A percentile compares a stretch with the other conserved stretches of the same genome.
Evolutionary conservation across 2,329 filamentous ascomycete species (phyloP).

Genomic region (Botryotinia globosa): DNA sequence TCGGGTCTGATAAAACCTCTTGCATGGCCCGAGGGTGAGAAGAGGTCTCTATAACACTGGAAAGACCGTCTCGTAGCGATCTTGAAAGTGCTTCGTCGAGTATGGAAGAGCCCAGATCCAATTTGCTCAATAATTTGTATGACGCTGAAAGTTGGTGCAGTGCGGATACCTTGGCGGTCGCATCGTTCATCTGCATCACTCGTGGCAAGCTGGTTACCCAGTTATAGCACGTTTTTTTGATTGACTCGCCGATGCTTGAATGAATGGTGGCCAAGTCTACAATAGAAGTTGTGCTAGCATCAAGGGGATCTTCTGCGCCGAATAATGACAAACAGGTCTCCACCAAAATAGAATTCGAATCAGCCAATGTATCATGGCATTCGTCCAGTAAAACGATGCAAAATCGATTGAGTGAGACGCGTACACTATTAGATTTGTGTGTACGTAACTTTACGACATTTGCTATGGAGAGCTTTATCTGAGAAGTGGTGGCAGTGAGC

Average conservation of each 20-base stretch:
- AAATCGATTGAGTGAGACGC: constrained; percentile 62
- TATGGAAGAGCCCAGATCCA: constrained; percentile 62
- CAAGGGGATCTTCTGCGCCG: constrained; percentile 43
- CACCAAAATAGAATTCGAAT: constrained; percentile 68
- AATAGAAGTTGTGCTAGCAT: constrained; percentile 47
- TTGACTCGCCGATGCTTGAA: constrained; percentile 56
- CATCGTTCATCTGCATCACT: constrained; percentile 80
- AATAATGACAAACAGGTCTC: constrained; percentile 77
- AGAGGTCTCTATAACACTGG: constrained; percentile 36
- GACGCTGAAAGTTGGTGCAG: constrained; percentile 75
- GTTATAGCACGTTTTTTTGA: constrained; percentile 71
- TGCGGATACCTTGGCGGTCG: constrained; percentile 68
- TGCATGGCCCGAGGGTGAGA: constrained; percentile 26
- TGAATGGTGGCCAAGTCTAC: constrained; percentile 62
- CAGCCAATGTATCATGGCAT: constrained; percentile 69
- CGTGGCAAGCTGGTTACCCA: constrained; percentile 81
- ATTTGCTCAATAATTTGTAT: constrained; percentile 60
- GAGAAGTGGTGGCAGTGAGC: constrained; percentile 74
- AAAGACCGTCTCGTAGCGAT: constrained; percentile 72
- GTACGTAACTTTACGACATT: constrained; percentile 72
- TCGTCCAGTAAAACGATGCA: constrained; percentile 76
- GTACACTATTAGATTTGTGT: constrained; percentile 68
- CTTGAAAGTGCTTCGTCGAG: constrained; percentile 65
- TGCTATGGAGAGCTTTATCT: constrained; percentile 79
- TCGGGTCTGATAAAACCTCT: constrained; percentile 34